Conservation (phyloP, 1,284 basidiomycete genomes). For the Salmacisia buchloeana region DNA sequence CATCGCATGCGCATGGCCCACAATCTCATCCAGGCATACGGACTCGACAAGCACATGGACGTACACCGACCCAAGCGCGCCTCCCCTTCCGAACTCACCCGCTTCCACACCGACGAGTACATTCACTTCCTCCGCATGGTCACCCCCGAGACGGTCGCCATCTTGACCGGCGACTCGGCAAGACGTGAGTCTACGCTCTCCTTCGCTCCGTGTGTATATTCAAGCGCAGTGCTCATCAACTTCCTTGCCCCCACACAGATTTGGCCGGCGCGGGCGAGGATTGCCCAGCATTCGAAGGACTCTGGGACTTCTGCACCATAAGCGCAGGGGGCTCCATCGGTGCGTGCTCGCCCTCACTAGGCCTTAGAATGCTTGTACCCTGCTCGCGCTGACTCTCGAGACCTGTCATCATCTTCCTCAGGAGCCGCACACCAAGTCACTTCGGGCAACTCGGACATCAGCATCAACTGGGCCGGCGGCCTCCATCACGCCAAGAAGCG, state of each 20-base stretch:
- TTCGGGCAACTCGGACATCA: conserved; percentile 78
- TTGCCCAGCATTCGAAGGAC: conserved; percentile 90
- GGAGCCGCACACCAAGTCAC: conserved; percentile 77
- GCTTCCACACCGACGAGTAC: conserved; percentile 97
- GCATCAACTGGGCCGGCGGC: conserved; percentile 96
- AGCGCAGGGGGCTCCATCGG: conserved; percentile 72
- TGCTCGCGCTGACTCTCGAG: background rate
- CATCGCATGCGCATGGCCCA: conserved; percentile 63
- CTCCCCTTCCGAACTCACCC: conserved; percentile 73
- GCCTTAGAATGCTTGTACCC: background rate
- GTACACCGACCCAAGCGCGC: conserved; percentile 76
- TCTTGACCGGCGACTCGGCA: conserved; percentile 68
- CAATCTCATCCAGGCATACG: conserved; percentile 82
- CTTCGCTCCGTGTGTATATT: background rate
- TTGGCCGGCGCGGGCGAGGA: conserved; percentile 77
- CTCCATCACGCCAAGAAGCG: conserved; percentile 97
- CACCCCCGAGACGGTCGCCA: conserved; percentile 58
- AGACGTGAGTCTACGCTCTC: conserved; percentile 22
- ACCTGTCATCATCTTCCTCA: conserved; percentile 38
- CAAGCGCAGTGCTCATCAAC: background rate
- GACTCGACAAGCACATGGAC: conserved; percentile 84
- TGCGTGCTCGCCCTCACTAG: background rate
- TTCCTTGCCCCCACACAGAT: background rate
- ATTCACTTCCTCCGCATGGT: conserved; percentile 82
- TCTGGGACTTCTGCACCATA: conserved; percentile 95